Conservation (phyloP, 1,139 yeast species). For the Hanseniaspora uvarum region DNA sequence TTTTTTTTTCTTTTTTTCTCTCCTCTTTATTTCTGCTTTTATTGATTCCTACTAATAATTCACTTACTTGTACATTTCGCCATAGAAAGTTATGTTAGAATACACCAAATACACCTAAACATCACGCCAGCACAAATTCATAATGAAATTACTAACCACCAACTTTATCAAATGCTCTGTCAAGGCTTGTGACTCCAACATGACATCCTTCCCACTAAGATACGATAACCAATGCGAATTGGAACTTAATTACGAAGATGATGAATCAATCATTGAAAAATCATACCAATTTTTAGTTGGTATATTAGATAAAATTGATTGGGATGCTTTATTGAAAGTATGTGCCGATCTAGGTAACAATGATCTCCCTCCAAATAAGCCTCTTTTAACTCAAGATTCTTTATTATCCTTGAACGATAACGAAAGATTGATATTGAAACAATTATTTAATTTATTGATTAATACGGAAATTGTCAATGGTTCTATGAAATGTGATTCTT, state of each 20-base stretch:
- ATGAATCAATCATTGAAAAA: conserved; percentile 45
- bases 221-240: conserved; percentile 55
- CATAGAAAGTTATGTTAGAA: too few relatives aligned
- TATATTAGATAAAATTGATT: conserved; percentile 73
- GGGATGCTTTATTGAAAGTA: conserved; percentile 72
- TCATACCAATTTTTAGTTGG: conserved; percentile 71
- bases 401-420: conserved; percentile 32
- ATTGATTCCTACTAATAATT: too few relatives aligned
- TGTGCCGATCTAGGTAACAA: conserved; percentile 65
- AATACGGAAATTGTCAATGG: conserved; percentile 86
- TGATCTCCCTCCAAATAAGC: conserved; percentile 47
- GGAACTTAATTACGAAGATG: conserved; percentile 15
- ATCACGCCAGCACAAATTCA: too few relatives aligned
- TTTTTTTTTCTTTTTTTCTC: too few relatives aligned
- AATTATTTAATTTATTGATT: conserved; percentile 64
- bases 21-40: too few relatives aligned
- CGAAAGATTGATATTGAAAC: conserved; percentile 56
- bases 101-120: too few relatives aligned
- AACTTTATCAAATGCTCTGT: conserved; percentile 93
- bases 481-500: conserved; percentile 74
- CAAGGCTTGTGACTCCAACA: conserved; percentile 62
- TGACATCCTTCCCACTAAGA: conserved; percentile 69
- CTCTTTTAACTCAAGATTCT: conserved; percentile 28
- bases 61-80: too few relatives aligned
- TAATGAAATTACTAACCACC: conserved; percentile 85